phyloP scores from a whole-genome alignment of 2,329 filamentous ascomycete species.

The Pseudogymnoascus sp. region DNA sequence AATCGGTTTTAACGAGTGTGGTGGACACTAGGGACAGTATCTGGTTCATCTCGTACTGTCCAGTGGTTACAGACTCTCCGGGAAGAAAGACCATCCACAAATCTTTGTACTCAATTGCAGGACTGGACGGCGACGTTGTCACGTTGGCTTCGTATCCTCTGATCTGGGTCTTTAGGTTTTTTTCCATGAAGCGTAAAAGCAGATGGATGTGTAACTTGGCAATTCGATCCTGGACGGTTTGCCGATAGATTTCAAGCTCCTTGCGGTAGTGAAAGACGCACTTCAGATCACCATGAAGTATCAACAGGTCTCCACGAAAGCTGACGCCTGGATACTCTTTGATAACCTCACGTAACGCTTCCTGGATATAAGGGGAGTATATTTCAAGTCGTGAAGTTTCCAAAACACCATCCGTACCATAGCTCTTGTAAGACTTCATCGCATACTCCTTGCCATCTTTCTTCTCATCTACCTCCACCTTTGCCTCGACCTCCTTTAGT shows the following conservation, averaged over 20 bases:
- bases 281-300: slow-evolving; percentile 1
- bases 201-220: slow-evolving; percentile 11
- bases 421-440: slow-evolving; percentile 6
- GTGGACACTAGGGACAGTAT: not conserved
- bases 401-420: not conserved
- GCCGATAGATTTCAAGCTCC: slow-evolving; percentile 13
- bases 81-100: slow-evolving; percentile 15
- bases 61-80: slow-evolving; percentile 6
- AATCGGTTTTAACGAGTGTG: not conserved
- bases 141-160: not conserved
- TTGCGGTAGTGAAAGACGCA: slow-evolving; percentile 15
- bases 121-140: not conserved
- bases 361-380: slow-evolving; percentile 11
- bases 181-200: slow-evolving; percentile 10
- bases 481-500: slow-evolving; percentile 2
- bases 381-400: slow-evolving; percentile 8
- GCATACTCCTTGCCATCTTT: slow-evolving; percentile 5
- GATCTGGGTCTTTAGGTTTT: not conserved
- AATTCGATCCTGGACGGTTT: not conserved
- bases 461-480: slow-evolving; percentile 2
- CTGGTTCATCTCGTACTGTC: slow-evolving; percentile 1
- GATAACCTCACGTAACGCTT: slow-evolving; percentile 13
- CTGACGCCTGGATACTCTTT: slow-evolving; percentile 12
- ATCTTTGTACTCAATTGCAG: slow-evolving; percentile 12
- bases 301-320: slow-evolving; percentile 4